phyloP scores from a whole-genome alignment of 1,284 basidiomycete genomes.

The Ganoderma sinense region DNA sequence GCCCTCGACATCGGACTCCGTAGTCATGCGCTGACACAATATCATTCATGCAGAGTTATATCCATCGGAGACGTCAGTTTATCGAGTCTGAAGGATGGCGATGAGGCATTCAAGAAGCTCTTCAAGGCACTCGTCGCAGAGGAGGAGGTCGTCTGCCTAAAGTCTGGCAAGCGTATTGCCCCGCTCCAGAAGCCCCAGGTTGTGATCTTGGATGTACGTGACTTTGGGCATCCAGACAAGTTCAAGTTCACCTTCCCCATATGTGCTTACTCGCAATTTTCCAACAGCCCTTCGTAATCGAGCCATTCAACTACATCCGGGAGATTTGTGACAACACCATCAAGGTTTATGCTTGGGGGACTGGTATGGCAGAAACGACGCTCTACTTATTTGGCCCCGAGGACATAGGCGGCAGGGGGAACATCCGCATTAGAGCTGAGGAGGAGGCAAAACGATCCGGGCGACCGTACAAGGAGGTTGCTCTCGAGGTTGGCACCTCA shows the following conservation, averaged over 20 bases:
- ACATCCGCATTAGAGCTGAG: constrained; percentile 25
- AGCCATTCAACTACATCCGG: constrained; percentile 12
- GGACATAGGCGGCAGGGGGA: constrained; percentile 25
- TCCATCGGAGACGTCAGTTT: neutral
- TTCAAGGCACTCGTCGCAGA: constrained; percentile 2
- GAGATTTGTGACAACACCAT: constrained; percentile 13
- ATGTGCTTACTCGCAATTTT: neutral
- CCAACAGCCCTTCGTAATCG: constrained; percentile 25
- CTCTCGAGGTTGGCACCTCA: constrained; percentile 17
- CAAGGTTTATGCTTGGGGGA: constrained; percentile 27
- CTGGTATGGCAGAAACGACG: constrained; percentile 16
- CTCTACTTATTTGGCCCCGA: constrained; percentile 28
- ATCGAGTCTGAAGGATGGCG: neutral
- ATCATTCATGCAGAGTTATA: constrained; percentile 19
- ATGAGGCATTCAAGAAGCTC: neutral
- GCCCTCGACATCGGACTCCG: neutral
- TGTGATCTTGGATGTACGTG: neutral
- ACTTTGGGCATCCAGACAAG: too few species aligned
- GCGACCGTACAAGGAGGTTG: constrained; percentile 18
- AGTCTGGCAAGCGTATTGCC: neutral
- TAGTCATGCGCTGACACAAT: neutral
- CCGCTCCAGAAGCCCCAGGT: constrained; percentile 5
- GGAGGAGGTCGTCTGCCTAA: neutral
- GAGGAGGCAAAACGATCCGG: constrained; percentile 23
- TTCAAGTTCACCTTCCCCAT: neutral